phyloP scores from a whole-genome alignment of 257 asterid genomes.

The Verbascum thapsus region DNA sequence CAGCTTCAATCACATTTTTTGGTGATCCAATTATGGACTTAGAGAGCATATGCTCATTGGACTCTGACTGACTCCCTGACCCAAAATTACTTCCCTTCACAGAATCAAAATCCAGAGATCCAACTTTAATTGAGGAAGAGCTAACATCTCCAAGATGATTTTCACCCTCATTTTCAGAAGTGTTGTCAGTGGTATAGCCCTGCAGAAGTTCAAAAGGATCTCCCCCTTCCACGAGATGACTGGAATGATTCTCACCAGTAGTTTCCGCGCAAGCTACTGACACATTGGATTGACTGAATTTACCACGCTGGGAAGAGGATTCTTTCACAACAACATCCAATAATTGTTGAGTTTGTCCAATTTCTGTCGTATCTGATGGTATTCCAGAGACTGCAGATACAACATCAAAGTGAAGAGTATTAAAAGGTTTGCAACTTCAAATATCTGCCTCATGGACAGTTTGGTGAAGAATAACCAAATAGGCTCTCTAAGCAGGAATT shows the following conservation, averaged over 20 bases:
- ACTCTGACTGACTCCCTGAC: constrained; percentile 28
- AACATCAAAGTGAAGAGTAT: constrained; percentile 29
- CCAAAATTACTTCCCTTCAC: constrained; percentile 30
- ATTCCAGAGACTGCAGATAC: constrained; percentile 42
- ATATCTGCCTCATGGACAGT: constrained; percentile 16
- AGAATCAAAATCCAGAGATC: constrained; percentile 34
- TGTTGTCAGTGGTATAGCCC: constrained; percentile 56
- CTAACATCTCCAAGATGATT: constrained; percentile 36
- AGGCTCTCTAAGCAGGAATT: not conserved
- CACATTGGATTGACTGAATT: constrained; percentile 32
- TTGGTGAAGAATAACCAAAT: not conserved
- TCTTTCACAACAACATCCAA: constrained; percentile 28
- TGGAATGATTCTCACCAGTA: constrained; percentile 43
- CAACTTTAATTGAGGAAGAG: constrained; percentile 34
- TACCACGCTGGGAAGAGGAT: constrained; percentile 32
- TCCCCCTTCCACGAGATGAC: constrained; percentile 40
- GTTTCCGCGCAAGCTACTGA: constrained; percentile 34
- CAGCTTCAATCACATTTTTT: constrained; percentile 35
- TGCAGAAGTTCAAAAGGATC: constrained; percentile 57
- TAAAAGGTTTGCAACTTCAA: constrained; percentile 23
- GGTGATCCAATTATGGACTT: constrained; percentile 34
- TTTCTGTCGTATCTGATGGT: constrained; percentile 24
- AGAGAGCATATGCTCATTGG: constrained; percentile 29
- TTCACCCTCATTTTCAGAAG: constrained; percentile 49
- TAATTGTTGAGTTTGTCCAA: constrained; percentile 33